Conservation (phyloP, 768 basidiomycete species). For the Fomitopsis serialis region DNA sequence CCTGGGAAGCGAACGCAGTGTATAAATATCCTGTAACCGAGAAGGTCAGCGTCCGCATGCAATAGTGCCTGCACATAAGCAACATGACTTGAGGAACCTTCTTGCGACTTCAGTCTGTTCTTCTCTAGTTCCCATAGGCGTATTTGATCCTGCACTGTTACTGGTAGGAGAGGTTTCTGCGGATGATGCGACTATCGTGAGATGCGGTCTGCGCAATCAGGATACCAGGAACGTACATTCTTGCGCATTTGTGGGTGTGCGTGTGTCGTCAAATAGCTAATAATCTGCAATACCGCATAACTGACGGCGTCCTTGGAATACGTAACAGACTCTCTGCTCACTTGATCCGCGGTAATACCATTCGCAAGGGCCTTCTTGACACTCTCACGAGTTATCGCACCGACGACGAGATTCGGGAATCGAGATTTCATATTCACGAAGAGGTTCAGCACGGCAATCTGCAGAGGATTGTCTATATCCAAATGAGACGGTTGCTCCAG, state of each 20-base stretch:
- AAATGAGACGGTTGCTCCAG: conserved; percentile 6
- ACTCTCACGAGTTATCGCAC: conserved; percentile 90
- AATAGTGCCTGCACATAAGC: conserved; percentile 5
- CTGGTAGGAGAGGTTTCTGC: conserved; percentile 89
- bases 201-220: not conserved
- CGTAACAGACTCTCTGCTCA: conserved; percentile 29
- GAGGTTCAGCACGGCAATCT: conserved; percentile 92
- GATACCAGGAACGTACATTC: conserved; percentile 52
- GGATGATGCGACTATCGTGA: not conserved
- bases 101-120: conserved; percentile 82
- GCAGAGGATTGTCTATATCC: conserved; percentile 80
- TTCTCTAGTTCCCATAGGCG: conserved; percentile 96
- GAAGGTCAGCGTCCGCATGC: conserved; percentile 10
- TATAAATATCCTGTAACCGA: conserved; percentile 73
- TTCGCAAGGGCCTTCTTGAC: conserved; percentile 91
- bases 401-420: conserved; percentile 96
- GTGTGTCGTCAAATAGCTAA: conserved; percentile 89
- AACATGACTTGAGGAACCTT: conserved; percentile 49
- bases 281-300: conserved; percentile 54
- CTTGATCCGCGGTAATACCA: conserved; percentile 96
- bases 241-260: conserved; percentile 98
- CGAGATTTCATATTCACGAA: conserved; percentile 91
- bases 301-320: conserved; percentile 7
- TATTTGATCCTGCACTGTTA: conserved; percentile 97
- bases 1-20: conserved; percentile 79